Evolutionary conservation across 83 land plant genomes (phyloP).

Genomic region (Thuja plicata): DNA sequence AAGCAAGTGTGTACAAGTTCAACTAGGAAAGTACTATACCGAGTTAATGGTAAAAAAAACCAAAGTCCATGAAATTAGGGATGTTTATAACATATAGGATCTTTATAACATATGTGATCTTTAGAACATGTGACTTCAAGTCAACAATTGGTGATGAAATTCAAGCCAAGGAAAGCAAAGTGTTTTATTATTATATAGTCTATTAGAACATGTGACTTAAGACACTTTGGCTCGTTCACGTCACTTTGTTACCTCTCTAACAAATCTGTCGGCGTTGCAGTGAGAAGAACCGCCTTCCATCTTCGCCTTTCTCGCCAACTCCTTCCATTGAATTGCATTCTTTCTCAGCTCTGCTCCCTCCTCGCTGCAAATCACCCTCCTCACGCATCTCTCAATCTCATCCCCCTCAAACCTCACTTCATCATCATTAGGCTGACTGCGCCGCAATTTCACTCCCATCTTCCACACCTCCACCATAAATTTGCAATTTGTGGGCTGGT

Average conservation of each 20-base stretch:
- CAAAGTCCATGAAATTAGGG: too few species aligned
- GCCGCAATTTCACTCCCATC: background rate
- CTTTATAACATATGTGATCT: too few species aligned
- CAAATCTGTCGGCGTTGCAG: conserved; percentile 10
- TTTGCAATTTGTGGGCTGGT: background rate
- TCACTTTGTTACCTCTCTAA: background rate
- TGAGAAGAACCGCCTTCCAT: conserved; percentile 22
- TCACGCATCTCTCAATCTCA: background rate
- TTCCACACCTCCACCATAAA: background rate
- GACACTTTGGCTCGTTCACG: too few species aligned
- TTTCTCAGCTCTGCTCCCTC: background rate
- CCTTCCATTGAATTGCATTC: background rate
- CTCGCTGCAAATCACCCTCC: background rate
- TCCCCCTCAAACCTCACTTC: conserved; percentile 4
- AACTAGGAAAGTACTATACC: too few species aligned
- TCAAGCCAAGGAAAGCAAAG: too few species aligned
- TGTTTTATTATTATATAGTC: too few species aligned
- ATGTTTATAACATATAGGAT: too few species aligned
- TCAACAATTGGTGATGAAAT: too few species aligned
- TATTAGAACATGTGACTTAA: too few species aligned
- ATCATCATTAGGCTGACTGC: background rate
- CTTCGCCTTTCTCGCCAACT: conserved; percentile 15
- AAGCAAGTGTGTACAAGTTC: too few species aligned
- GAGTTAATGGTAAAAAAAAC: too few species aligned
- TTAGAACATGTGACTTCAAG: too few species aligned